Percentiles rank a stretch among this genome's conserved stretches.
Conservation (phyloP, 2,329 filamentous ascomycete species). For the Colletotrichum lini region DNA sequence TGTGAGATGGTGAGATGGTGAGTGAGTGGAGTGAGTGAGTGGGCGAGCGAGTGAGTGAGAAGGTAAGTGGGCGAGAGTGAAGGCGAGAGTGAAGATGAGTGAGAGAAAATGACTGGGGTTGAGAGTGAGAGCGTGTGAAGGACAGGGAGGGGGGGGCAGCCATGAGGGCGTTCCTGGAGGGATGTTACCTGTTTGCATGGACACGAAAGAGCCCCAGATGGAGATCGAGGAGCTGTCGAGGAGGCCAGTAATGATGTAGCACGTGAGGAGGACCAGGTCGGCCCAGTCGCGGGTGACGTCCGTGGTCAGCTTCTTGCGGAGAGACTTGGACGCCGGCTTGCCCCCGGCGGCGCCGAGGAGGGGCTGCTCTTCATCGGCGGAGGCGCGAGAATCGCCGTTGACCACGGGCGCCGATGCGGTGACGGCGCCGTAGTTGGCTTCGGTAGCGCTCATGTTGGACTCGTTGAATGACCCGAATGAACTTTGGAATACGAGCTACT, state of each 20-base stretch:
- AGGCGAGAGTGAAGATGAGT: too few relatives aligned
- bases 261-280: slow-evolving; percentile 78
- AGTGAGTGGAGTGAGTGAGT: background rate
- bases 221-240: slow-evolving; percentile 83
- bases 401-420: slow-evolving; percentile 20
- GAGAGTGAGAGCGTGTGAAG: background rate
- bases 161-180: background rate
- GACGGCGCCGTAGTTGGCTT: slow-evolving; percentile 31
- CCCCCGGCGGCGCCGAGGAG: slow-evolving; percentile 48
- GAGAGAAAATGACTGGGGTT: background rate
- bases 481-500: too few relatives aligned
- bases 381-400: slow-evolving; percentile 25
- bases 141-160: background rate
- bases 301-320: slow-evolving; percentile 52
- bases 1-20: slow-evolving; percentile 46
- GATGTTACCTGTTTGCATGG: slow-evolving; percentile 82
- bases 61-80: too few relatives aligned
- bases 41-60: too few relatives aligned
- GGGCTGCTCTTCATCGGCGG: slow-evolving; percentile 51
- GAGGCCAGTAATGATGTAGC: slow-evolving; percentile 83
- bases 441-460: slow-evolving; percentile 16
- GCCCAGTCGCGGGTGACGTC: slow-evolving; percentile 74
- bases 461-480: too few relatives aligned
- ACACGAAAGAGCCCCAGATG: slow-evolving; percentile 85
- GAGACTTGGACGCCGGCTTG: slow-evolving; percentile 43